These are phyloP conservation scores for Corymbia citriodora DNA, from an alignment of 441 rosid genomes.

Conservation along the genomic window DNA sequence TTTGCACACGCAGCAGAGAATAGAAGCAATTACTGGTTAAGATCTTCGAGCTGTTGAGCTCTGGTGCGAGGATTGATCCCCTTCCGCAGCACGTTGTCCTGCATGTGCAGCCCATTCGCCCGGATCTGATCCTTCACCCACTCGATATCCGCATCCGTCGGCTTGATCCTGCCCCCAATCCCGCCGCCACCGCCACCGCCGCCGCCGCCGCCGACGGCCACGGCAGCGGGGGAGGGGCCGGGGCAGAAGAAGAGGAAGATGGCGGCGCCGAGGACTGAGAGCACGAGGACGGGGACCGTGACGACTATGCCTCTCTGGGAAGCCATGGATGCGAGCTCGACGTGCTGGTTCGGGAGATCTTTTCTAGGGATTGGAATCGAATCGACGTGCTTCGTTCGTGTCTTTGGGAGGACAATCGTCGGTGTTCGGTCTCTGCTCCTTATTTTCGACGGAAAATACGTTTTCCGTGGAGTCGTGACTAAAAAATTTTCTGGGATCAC, in stretches of 20 bases:
- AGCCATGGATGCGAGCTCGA: conserved; percentile 12
- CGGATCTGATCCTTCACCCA: conserved; percentile 92
- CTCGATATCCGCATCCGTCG: conserved; percentile 52
- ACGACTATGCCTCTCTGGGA: conserved; percentile 64
- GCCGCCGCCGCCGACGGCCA: background rate
- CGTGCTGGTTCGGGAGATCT: background rate
- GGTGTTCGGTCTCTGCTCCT: background rate
- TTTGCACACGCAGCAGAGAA: background rate
- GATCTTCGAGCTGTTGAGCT: conserved; percentile 88
- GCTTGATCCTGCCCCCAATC: conserved; percentile 27
- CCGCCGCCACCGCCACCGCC: conserved; percentile 6
- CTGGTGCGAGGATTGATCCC: conserved; percentile 96
- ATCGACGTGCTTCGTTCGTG: background rate
- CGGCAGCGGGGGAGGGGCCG: conserved; percentile 8
- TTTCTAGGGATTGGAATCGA: background rate
- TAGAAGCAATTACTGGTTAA: conserved; percentile 32
- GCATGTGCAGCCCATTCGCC: conserved; percentile 87
- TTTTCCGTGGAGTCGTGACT: background rate
- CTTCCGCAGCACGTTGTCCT: conserved; percentile 78
- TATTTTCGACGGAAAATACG: background rate
- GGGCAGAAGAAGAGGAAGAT: conserved; percentile 63
- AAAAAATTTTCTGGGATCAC: background rate
- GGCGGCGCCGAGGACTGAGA: conserved; percentile 56
- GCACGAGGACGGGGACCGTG: conserved; percentile 60
- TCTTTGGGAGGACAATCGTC: background rate